A percentile compares a stretch with the other conserved stretches of the same genome.
Evolutionary conservation across 2,329 filamentous ascomycete species (phyloP).

Genomic region (Diaporthe citriasiana): DNA sequence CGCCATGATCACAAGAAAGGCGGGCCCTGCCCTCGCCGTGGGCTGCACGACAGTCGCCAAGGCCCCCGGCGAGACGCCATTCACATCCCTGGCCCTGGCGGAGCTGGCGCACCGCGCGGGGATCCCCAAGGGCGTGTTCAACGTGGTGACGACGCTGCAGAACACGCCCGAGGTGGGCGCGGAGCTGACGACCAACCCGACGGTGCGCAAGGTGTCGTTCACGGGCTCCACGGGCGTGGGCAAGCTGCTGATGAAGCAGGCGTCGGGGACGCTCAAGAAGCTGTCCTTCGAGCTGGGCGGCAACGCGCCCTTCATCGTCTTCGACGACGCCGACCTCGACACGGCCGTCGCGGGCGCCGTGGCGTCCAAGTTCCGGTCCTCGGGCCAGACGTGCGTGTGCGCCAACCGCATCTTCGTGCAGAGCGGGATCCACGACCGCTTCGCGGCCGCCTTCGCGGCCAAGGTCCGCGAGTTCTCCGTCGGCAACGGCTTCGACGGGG

Average conservation of each 20-base stretch:
- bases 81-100: constrained; percentile 88
- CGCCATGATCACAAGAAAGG: constrained; percentile 81
- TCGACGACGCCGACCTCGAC: constrained; percentile 94
- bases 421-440: constrained; percentile 81
- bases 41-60: constrained; percentile 96
- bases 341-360: constrained; percentile 86
- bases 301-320: constrained; percentile 94
- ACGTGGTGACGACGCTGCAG: constrained; percentile 83
- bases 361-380: constrained; percentile 91
- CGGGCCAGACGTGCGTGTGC: constrained; percentile 95
- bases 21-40: constrained; percentile 85
- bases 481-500: constrained; percentile 79
- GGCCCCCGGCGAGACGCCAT: constrained; percentile 91
- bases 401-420: constrained; percentile 89
- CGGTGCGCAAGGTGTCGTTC: constrained; percentile 91
- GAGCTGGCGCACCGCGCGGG: constrained; percentile 90
- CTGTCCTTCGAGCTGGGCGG: constrained; percentile 89
- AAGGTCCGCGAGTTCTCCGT: constrained; percentile 83
- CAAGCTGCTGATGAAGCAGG: constrained; percentile 89
- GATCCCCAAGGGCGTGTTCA: constrained; percentile 91
- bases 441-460: constrained; percentile 76
- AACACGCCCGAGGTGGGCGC: constrained; percentile 87
- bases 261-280: constrained; percentile 84
- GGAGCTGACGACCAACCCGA: constrained; percentile 80
- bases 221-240: constrained; percentile 83